phyloP scores from a whole-genome alignment of 176 grass and related monocot species.

The Avena atlantica region DNA sequence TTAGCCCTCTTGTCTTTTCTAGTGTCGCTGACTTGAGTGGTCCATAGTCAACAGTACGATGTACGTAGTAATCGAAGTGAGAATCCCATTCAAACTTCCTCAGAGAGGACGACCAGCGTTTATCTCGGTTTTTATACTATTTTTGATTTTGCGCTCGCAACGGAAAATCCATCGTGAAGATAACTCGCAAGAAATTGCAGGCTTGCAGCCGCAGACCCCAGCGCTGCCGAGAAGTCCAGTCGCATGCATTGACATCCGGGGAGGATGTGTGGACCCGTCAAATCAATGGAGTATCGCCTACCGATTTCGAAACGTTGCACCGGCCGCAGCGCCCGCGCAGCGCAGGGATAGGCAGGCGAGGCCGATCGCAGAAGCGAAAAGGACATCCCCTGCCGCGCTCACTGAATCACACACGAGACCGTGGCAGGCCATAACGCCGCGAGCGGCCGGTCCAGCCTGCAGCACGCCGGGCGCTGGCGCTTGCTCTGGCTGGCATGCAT shows the following conservation, averaged over 20 bases:
- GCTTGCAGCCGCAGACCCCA: neutral
- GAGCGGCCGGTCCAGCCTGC: neutral
- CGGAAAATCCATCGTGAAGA: neutral
- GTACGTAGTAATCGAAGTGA: neutral
- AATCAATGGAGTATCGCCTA: neutral
- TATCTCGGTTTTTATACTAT: neutral
- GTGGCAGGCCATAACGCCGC: slow-evolving; percentile 39
- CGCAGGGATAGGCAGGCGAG: neutral
- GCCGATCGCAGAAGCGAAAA: neutral
- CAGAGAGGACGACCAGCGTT: neutral
- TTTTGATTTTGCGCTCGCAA: too few species aligned
- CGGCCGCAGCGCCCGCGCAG: neutral
- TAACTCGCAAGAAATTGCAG: neutral
- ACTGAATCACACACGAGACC: slow-evolving; percentile 46
- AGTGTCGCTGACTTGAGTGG: neutral
- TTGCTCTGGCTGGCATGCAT: neutral
- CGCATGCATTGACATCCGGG: neutral
- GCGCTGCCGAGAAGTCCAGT: neutral
- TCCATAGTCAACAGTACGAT: neutral
- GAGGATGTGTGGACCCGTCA: slow-evolving; percentile 11
- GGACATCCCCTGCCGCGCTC: slow-evolving; percentile 28
- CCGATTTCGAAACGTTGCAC: slow-evolving; percentile 18
- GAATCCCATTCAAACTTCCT: neutral
- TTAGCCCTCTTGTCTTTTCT: neutral
- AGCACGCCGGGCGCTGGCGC: neutral